Evolutionary conservation across 1,284 basidiomycete species (phyloP), one percentile per base, ranked within the genome.

Genomic region (Rhodotorula sp.): DNA sequence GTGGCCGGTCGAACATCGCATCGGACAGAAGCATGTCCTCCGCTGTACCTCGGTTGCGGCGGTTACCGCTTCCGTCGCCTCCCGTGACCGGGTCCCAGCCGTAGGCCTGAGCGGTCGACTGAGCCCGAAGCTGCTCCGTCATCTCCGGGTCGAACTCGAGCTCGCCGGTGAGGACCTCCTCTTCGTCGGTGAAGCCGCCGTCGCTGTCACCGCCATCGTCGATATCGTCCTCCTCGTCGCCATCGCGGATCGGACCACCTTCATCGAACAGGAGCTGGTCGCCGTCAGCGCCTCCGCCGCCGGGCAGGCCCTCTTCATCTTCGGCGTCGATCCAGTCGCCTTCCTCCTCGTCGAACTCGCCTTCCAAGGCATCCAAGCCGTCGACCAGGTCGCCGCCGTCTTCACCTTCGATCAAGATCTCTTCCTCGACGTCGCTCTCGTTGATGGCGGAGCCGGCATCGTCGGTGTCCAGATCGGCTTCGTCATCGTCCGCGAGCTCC

Each of bases 131-230:
- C 63, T 68, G 68, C 57, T 75, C 73, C 12, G 68, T 76, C 70
- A 75, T 72, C 60, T 75, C 75, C 2, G 68, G 68, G 49, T 76
- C 75, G 47, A 76, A 76, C 60, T 76, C 75, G 62, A 76, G 73
- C 54, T 75, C 75, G n/a, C 75, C 75, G 10, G 68, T 68, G 48
- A 76, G 63, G 46, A 69, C 62, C 23, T 69, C 73, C 62, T 74
- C 75, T 47, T 75, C 75, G 51, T 75, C 73, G 47, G 73, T 75
- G 69, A 70, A 75, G 52, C 62, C 64, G 43, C 68, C 91, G 48
- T 87, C 87, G 80, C 88, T 85, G 70, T 90, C 89, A 8, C 83
- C 86, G 68, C 87, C 89, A 64, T 87, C 87, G 58, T 79, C 87
- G 58, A 87, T 87, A 14, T 87, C 87, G 66, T 82, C 81, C 60